Conservation (phyloP, 2,329 filamentous ascomycete genomes). For the Lecanosticta acicola region DNA sequence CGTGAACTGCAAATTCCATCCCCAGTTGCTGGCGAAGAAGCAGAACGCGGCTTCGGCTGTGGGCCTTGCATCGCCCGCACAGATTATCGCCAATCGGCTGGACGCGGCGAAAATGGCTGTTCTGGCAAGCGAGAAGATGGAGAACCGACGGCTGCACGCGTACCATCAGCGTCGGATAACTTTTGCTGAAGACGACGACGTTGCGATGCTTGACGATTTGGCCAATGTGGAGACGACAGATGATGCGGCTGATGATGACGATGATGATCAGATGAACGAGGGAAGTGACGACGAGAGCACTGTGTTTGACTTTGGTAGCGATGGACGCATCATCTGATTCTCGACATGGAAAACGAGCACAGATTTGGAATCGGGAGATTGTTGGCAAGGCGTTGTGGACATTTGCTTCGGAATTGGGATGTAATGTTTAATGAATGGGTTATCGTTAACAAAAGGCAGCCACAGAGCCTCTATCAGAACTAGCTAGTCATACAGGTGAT, state of each 20-base stretch:
- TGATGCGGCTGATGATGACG: neutral
- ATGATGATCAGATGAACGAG: neutral
- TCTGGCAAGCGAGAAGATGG: constrained; percentile 1
- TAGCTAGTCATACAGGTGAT: neutral
- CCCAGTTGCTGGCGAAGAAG: constrained; percentile 4
- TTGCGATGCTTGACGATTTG: constrained; percentile 52
- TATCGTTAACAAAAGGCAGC: too few relatives aligned
- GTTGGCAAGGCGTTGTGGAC: too few relatives aligned
- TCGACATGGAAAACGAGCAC: neutral
- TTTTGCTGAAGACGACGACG: neutral
- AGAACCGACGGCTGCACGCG: neutral
- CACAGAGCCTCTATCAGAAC: too few relatives aligned
- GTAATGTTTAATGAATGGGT: too few relatives aligned
- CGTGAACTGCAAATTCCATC: constrained; percentile 7
- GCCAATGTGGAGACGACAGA: neutral
- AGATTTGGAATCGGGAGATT: too few relatives aligned
- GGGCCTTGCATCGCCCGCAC: constrained; percentile 9
- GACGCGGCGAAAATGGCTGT: constrained; percentile 4
- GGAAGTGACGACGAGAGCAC: neutral
- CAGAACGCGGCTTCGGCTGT: constrained; percentile 5
- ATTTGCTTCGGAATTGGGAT: too few relatives aligned
- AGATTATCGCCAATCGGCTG: constrained; percentile 9
- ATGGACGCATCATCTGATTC: neutral
- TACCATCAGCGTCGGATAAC: constrained; percentile 40
- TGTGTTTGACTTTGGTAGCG: neutral